Percentiles rank a stretch among this genome's conserved stretches.
phyloP scores from a whole-genome alignment of 768 basidiomycete genomes.

The Cyathus striatus region DNA sequence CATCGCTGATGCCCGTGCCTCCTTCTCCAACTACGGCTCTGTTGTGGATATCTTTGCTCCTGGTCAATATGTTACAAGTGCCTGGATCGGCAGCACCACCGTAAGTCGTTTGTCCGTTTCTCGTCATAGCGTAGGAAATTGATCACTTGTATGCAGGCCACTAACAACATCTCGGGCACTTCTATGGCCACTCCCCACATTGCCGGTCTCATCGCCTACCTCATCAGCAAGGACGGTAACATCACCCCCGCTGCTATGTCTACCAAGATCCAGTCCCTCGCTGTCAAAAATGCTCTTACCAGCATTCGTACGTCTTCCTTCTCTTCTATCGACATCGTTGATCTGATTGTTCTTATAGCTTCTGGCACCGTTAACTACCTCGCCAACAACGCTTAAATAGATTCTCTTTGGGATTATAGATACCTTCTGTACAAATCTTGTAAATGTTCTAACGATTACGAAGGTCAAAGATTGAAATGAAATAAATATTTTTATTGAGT shows the following conservation, averaged over 20 bases:
- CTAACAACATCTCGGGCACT: constrained; percentile 17
- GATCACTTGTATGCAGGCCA: constrained; percentile 12
- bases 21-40: constrained; percentile 29
- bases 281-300: constrained; percentile 20
- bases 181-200: constrained; percentile 30
- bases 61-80: constrained; percentile 20
- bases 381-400: constrained; percentile 8
- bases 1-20: constrained; percentile 21
- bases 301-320: constrained; percentile 19
- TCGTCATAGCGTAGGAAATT: neutral
- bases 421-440: neutral
- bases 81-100: constrained; percentile 17
- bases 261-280: constrained; percentile 17
- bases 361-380: constrained; percentile 12
- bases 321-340: neutral
- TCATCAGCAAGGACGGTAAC: constrained; percentile 26
- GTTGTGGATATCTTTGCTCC: constrained; percentile 31
- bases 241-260: constrained; percentile 24
- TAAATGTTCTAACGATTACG: neutral
- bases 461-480: neutral
- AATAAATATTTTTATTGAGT: neutral
- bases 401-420: neutral
- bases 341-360: constrained; percentile 3
- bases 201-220: constrained; percentile 32
- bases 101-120: constrained; percentile 3